These are phyloP conservation scores for Echium plantagineum DNA, from an alignment of 257 asterid genomes.

Conservation along the genomic window DNA sequence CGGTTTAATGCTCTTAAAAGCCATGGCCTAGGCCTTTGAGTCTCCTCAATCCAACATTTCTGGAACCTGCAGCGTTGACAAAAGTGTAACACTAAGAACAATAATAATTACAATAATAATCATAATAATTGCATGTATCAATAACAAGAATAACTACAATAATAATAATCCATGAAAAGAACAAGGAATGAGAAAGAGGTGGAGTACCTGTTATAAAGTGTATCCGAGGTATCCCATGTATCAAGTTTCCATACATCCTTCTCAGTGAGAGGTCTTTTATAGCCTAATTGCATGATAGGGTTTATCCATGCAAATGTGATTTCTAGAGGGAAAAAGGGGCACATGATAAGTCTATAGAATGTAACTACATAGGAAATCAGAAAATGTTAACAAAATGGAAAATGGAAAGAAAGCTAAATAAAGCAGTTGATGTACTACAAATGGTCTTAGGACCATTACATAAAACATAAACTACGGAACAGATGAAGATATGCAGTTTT, in stretches of 20 bases:
- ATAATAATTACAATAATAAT: too few relatives aligned
- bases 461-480: background rate
- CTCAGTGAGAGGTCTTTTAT: constrained; percentile 58
- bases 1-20: constrained; percentile 69
- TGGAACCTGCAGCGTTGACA: constrained; percentile 40
- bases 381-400: background rate
- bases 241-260: constrained; percentile 86
- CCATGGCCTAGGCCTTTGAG: constrained; percentile 58
- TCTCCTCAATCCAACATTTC: constrained; percentile 64
- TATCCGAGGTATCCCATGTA: constrained; percentile 75
- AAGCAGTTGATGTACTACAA: background rate
- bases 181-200: constrained; percentile 5
- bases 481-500: background rate
- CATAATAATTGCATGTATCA: too few relatives aligned
- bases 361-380: background rate
- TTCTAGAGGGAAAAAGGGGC: constrained; percentile 17
- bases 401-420: background rate
- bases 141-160: too few relatives aligned
- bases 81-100: background rate
- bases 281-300: constrained; percentile 79
- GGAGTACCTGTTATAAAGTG: constrained; percentile 43
- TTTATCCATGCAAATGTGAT: constrained; percentile 77
- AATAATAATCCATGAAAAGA: background rate
- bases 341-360: background rate
- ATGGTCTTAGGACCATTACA: background rate